Evolutionary conservation across 148 eudicot genomes (phyloP), one percentile per base, ranked within the genome.

Genomic region (Chenopodium album): DNA sequence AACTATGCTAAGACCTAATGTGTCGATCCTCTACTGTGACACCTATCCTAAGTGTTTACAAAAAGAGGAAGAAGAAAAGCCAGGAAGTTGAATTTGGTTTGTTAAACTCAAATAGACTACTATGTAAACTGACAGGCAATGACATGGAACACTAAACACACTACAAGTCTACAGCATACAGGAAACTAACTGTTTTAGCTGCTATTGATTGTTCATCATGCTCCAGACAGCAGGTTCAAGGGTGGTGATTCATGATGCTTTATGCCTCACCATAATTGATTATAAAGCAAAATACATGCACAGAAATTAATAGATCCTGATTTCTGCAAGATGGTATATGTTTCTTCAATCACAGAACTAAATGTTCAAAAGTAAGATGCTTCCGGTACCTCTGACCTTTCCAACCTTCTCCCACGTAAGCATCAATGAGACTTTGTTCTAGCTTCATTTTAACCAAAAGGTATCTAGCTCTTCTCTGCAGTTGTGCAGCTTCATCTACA

Each of bases 401-500:
- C 99, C 99, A 95, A 52, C 99, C 99, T 88, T 95, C 99, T 68
- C 89, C 87, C 19, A 89, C 88, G 86, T 95, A 95, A 72, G 99
- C 99, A 86, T 95, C 99, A 67, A 95, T 90, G 48, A 95, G 97
- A 83, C 91, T 95, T 87, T 93, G 98, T 89, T 95, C 94, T 82
- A 91, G 82, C 86, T 95, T 95, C 87, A 95, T 59, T 87, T 89
- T 95, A 62, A 95, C 85, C 84, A 95, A 85, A 32, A 92, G 88
- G 89, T 95, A 89, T 81, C 93, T 90, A 73, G 98, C 87, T 86
- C 92, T 90, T 80, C 92, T 90, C 73, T 91, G 92, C 86, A 93
- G 86, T 41, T 87, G 90, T 32, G 90, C 81, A 60, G 92, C 90
- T 80, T 93, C 92, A 88, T 95, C 94, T 62, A 73, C 80, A 83